Conservation (phyloP, 2,329 filamentous ascomycete species). For the Colletotrichum sp. region DNA sequence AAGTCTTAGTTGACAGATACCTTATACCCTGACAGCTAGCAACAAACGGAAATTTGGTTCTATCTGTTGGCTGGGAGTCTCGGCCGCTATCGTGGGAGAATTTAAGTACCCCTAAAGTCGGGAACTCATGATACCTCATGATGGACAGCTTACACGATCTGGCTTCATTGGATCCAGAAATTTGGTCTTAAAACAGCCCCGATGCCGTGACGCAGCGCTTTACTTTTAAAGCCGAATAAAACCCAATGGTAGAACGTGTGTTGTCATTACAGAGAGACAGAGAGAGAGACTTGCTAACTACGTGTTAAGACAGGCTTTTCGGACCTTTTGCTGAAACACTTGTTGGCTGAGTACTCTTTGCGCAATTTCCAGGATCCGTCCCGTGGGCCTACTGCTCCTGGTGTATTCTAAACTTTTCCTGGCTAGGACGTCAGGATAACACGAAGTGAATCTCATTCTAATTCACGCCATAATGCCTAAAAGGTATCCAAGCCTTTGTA, state of each 20-base stretch:
- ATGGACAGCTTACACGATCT: background rate
- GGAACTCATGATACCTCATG: background rate
- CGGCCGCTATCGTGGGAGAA: too few relatives aligned
- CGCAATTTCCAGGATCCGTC: background rate
- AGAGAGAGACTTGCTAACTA: background rate
- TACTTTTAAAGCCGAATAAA: too few relatives aligned
- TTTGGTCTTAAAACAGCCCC: too few relatives aligned
- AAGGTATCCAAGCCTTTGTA: too few relatives aligned
- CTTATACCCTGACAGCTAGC: too few relatives aligned
- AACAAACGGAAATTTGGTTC: too few relatives aligned
- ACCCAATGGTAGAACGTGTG: background rate
- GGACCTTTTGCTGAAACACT: fast-evolving
- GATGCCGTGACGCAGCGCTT: too few relatives aligned
- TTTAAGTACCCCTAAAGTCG: too few relatives aligned
- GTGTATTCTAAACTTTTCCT: too few relatives aligned
- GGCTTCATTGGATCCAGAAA: background rate
- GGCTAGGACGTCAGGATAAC: too few relatives aligned
- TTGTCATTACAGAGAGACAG: background rate
- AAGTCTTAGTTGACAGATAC: background rate
- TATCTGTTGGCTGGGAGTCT: background rate
- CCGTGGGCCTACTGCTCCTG: background rate
- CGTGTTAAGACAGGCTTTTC: background rate
- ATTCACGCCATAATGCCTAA: too few relatives aligned
- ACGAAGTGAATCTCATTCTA: too few relatives aligned
- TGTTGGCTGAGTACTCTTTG: background rate